Percentiles rank a stretch among this genome's conserved stretches.
These are phyloP conservation scores for Aurinia saxatilis DNA, from an alignment of 345 rosid species.

Conservation along the genomic window DNA sequence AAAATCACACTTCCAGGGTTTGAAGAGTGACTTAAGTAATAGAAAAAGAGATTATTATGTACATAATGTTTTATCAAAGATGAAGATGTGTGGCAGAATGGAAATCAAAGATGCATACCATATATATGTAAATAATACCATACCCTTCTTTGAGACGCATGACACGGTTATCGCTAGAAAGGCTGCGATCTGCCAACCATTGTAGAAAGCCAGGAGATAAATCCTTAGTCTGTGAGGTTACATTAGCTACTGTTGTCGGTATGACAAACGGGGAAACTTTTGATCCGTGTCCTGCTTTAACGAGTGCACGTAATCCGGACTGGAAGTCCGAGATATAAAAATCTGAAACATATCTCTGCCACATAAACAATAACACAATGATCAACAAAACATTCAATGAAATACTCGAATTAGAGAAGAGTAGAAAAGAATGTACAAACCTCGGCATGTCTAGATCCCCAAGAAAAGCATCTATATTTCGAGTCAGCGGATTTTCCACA, in stretches of 20 bases:
- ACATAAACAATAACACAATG: not conserved
- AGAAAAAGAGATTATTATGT: not conserved
- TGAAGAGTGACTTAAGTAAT: not conserved
- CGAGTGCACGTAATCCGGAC: constrained; percentile 83
- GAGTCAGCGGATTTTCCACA: constrained; percentile 73
- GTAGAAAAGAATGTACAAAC: constrained; percentile 34
- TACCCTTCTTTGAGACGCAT: constrained; percentile 98
- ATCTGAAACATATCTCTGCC: constrained; percentile 80
- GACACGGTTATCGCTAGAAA: constrained; percentile 53
- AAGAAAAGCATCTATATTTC: constrained; percentile 68
- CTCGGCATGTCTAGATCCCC: constrained; percentile 90
- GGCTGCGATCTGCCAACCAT: constrained; percentile 75
- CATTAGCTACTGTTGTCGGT: constrained; percentile 61
- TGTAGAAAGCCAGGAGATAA: constrained; percentile 66
- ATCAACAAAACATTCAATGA: not conserved
- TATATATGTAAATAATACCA: not conserved
- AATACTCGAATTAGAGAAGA: not conserved
- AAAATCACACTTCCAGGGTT: not conserved
- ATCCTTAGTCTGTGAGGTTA: constrained; percentile 49
- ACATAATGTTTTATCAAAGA: not conserved
- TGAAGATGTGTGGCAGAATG: not conserved
- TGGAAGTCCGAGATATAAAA: constrained; percentile 93
- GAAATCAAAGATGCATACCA: not conserved
- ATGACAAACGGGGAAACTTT: constrained; percentile 78
- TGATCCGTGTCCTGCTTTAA: constrained; percentile 88